A percentile compares a stretch with the other conserved stretches of the same genome.
Evolutionary conservation across 2,329 filamentous ascomycete genomes (phyloP).

Genomic region (Venturia asperata): DNA sequence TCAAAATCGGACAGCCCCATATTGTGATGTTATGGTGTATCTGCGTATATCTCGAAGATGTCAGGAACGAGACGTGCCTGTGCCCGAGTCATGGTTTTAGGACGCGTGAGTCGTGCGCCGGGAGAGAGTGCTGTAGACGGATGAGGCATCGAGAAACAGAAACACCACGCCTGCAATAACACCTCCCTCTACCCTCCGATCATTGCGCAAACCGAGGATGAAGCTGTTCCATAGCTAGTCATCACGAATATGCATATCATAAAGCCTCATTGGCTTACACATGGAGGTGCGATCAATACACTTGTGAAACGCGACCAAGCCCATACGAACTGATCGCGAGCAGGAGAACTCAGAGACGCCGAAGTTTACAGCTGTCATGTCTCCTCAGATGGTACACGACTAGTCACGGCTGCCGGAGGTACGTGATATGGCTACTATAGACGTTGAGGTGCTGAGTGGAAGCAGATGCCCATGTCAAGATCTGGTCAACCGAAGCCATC

Average conservation of each 20-base stretch:
- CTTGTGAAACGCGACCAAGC: conserved; percentile 23
- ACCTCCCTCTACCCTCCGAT: neutral
- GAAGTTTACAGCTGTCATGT: conserved; percentile 98
- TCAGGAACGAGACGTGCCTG: too few species aligned
- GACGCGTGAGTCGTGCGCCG: neutral
- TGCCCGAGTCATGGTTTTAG: neutral
- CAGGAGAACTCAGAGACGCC: conserved; percentile 90
- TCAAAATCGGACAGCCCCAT: conserved; percentile 21
- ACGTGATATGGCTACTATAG: conserved; percentile 30
- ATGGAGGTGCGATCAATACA: conserved; percentile 20
- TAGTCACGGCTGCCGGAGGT: conserved; percentile 93
- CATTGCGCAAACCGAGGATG: conserved; percentile 14
- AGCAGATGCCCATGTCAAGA: conserved; percentile 85
- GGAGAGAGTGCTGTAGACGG: neutral
- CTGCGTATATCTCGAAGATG: neutral
- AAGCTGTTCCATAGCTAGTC: conserved; percentile 12
- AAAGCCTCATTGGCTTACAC: conserved; percentile 22
- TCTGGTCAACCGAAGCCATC: conserved; percentile 96
- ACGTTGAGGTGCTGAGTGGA: conserved; percentile 22
- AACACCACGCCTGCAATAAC: neutral
- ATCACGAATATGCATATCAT: conserved; percentile 21
- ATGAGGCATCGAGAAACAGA: neutral
- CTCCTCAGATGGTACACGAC: conserved; percentile 82
- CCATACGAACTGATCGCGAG: neutral
- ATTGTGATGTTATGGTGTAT: neutral